A percentile compares a stretch with the other conserved stretches of the same genome.
These are phyloP conservation scores for Ulvella scutata DNA, from an alignment of 139 green algal genomes.

Conservation along the genomic window DNA sequence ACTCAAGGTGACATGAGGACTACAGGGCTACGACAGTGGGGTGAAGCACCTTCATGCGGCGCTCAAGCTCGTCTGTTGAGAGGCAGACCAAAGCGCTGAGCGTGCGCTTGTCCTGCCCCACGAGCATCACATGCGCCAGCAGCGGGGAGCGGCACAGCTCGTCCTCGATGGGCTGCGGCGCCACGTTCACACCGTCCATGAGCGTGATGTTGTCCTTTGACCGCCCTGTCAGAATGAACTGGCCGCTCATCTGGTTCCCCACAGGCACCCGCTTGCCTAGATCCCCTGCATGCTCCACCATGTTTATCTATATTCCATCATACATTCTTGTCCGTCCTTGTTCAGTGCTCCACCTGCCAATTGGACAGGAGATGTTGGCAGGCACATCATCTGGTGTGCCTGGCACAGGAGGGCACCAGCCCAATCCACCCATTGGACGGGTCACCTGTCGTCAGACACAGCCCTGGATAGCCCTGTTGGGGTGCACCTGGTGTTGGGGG, in stretches of 20 bases:
- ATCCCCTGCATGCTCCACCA: slow-evolving; percentile 45
- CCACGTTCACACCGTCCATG: slow-evolving; percentile 78
- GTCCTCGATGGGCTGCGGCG: slow-evolving; percentile 78
- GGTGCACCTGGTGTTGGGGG: too few relatives aligned
- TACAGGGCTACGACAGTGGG: too few relatives aligned
- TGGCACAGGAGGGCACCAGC: too few relatives aligned
- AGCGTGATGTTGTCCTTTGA: slow-evolving; percentile 90
- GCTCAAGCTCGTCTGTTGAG: not conserved
- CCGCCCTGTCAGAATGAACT: slow-evolving; percentile 45
- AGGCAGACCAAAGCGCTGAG: slow-evolving; percentile 8
- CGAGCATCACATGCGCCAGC: slow-evolving; percentile 61
- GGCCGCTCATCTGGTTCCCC: slow-evolving; percentile 44
- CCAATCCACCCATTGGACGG: too few relatives aligned
- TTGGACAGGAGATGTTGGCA: too few relatives aligned
- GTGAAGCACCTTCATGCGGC: not conserved
- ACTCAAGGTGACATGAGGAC: too few relatives aligned
- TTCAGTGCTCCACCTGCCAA: too few relatives aligned
- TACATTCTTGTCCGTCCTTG: too few relatives aligned
- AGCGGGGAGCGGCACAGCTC: slow-evolving; percentile 23
- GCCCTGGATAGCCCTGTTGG: too few relatives aligned
- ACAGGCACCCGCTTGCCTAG: slow-evolving; percentile 52
- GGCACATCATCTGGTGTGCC: too few relatives aligned
- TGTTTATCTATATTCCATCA: too few relatives aligned
- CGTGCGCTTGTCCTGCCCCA: slow-evolving; percentile 47
- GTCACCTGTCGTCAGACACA: too few relatives aligned